Conservation (phyloP, 108 stramenopile genomes). For the Fragilaria crotonensis region DNA sequence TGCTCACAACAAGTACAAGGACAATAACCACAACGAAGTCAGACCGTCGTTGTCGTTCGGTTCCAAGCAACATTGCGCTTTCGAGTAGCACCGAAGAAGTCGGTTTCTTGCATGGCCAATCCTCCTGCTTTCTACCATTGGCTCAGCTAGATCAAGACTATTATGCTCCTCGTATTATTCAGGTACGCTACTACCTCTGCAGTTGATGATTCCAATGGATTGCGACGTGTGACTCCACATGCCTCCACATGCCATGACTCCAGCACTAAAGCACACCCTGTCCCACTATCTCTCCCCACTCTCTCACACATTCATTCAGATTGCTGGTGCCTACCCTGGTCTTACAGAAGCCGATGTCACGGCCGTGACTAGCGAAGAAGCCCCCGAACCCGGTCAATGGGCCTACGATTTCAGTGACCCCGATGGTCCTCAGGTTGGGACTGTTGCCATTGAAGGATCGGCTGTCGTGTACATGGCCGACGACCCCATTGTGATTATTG, state of each 20-base stretch:
- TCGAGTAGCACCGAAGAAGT: too few species aligned
- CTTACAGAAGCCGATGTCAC: constrained; percentile 52
- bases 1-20: too few species aligned
- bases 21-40: too few species aligned
- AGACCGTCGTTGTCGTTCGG: too few species aligned
- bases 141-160: constrained; percentile 77
- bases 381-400: constrained; percentile 75
- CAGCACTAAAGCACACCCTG: too few species aligned
- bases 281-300: too few species aligned
- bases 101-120: constrained; percentile 71
- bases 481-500: constrained; percentile 82
- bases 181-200: too few species aligned
- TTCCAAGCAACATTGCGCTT: too few species aligned
- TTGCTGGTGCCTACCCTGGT: constrained; percentile 84
- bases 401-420: constrained; percentile 83
- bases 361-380: constrained; percentile 55
- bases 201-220: too few species aligned
- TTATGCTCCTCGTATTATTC: constrained; percentile 76
- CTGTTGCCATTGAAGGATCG: constrained; percentile 71
- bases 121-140: constrained; percentile 74
- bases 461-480: constrained; percentile 45
- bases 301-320: too few species aligned
- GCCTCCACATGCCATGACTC: too few species aligned
- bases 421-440: constrained; percentile 85
- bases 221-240: too few species aligned